Percentiles rank a stretch among this genome's conserved stretches.
These are phyloP conservation scores for Pseudocercospora crystallina DNA, from an alignment of 2,329 filamentous ascomycete species.

Conservation along the genomic window DNA sequence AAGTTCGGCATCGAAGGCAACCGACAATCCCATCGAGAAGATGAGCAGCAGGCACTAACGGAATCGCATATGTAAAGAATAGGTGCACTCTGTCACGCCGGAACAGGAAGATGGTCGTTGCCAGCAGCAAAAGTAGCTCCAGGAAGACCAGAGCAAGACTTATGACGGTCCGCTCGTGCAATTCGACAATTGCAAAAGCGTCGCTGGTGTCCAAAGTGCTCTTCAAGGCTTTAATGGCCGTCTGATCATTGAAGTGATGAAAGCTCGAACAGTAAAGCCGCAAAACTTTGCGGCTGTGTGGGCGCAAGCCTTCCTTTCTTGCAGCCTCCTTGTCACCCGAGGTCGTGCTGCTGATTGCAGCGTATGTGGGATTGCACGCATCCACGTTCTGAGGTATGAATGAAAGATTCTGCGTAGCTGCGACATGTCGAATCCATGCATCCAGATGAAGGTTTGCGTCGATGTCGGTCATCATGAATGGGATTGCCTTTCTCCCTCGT, in stretches of 20 bases:
- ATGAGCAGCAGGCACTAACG: constrained; percentile 66
- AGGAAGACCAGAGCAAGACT: constrained; percentile 35
- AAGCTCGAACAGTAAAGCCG: constrained; percentile 73
- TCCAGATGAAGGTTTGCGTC: constrained; percentile 37
- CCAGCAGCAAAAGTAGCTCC: constrained; percentile 48
- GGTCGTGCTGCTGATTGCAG: constrained; percentile 43
- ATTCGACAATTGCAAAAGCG: constrained; percentile 70
- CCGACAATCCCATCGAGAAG: constrained; percentile 70
- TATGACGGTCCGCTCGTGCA: constrained; percentile 60
- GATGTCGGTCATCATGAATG: constrained; percentile 43
- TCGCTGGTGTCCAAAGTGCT: constrained; percentile 65
- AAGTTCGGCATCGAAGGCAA: constrained; percentile 64
- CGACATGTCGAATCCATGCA: constrained; percentile 35
- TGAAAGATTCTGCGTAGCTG: constrained; percentile 49
- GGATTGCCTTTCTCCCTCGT: constrained; percentile 28
- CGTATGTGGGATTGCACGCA: constrained; percentile 57
- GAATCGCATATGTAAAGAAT: constrained; percentile 66
- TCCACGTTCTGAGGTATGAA: constrained; percentile 65
- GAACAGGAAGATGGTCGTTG: constrained; percentile 56
- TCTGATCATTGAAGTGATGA: constrained; percentile 70
- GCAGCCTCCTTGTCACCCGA: constrained; percentile 33
- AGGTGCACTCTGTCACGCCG: constrained; percentile 56
- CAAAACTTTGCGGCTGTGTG: constrained; percentile 51
- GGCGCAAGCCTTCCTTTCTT: constrained; percentile 8
- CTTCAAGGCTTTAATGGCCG: constrained; percentile 61